Base-by-base conservation (phyloP, 2,329 filamentous ascomycete species). In the Trichophyton verrucosum region DNA sequence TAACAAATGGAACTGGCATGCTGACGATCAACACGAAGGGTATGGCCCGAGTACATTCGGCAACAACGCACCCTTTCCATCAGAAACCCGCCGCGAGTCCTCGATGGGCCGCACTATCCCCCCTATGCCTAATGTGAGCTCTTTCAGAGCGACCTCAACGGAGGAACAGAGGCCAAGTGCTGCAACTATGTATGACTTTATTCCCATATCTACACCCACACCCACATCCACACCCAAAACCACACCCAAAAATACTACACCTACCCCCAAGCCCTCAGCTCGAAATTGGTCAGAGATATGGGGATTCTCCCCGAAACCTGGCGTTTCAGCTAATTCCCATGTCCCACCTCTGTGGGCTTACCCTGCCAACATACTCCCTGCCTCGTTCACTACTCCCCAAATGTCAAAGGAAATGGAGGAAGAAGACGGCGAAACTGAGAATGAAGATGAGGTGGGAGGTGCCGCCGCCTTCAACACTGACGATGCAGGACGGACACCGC, bases 11-110 rank as follows among this genome's bases (percentile, higher is more conserved):
- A 65, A 68, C 60, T 64, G 62, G 57, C 59, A 61, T 60, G 62
- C 69, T 72, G 66, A 74, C 67, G 61, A 58, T 60, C 63, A 67
- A 24, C 58, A 62, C 60, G 57, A 70, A 74, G 73, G 71, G 57
- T 68, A 70, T 33, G 67, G 70, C 61, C 70, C 70, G 15, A 70
- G 70, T 22, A 64, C 60, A 40, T 57, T 57, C n/a, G 53, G 30
- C 53, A 57, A 42, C 38, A 17, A 42, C 22, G 36, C 33, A 13
- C 55, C 55, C 38, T 57, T 15, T 22, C n/a, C 55, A 11, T 2
- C 7, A 13, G 38, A 57, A 13, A 24, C 55, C n/a, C 36, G 36
- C 33, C 55, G 38, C 38, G 33, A 42, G 22, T 15, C 55, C 15
- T 55, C 49, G 6, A 55, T 55, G 27, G 49, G 49, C 49, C 49